A percentile compares a stretch with the other conserved stretches of the same genome.
Evolutionary conservation across 306 rosid species (phyloP).

Genomic region (Acacia melanoxylon): DNA sequence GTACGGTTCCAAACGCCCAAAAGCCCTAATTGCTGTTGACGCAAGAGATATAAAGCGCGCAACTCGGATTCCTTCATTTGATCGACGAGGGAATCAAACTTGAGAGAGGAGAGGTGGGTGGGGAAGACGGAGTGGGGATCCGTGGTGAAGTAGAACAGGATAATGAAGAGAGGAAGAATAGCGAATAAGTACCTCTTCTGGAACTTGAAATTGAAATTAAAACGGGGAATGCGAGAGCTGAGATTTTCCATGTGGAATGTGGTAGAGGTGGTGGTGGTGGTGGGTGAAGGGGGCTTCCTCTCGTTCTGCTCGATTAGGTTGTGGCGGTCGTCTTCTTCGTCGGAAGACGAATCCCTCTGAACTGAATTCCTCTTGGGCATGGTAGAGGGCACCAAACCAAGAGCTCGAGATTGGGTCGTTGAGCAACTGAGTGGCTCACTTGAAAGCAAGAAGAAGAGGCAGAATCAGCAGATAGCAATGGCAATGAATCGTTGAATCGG

Average conservation of each 20-base stretch:
- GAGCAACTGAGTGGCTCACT: not conserved
- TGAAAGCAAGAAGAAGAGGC: not conserved
- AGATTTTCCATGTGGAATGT: slow-evolving; percentile 52
- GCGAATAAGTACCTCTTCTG: slow-evolving; percentile 58
- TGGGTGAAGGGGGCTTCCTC: slow-evolving; percentile 33
- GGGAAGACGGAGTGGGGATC: slow-evolving; percentile 52
- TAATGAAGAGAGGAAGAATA: slow-evolving; percentile 49
- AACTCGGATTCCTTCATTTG: slow-evolving; percentile 63
- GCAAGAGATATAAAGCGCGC: slow-evolving; percentile 65
- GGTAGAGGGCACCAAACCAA: not conserved
- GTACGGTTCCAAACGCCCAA: slow-evolving; percentile 59
- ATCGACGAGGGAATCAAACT: slow-evolving; percentile 35
- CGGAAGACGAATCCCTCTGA: slow-evolving; percentile 63
- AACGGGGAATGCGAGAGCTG: slow-evolving; percentile 35
- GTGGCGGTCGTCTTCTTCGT: slow-evolving; percentile 68
- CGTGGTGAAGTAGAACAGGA: slow-evolving; percentile 49
- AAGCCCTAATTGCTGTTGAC: slow-evolving; percentile 63
- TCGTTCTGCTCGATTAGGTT: slow-evolving; percentile 55
- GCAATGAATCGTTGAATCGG: not conserved
- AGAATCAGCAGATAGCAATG: not conserved
- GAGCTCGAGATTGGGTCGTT: not conserved
- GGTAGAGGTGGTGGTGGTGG: slow-evolving; percentile 26
- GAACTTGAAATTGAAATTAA: slow-evolving; percentile 33
- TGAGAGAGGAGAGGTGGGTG: slow-evolving; percentile 28
- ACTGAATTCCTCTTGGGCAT: slow-evolving; percentile 30